A percentile compares a stretch with the other conserved stretches of the same genome.
These are phyloP conservation scores for Brassica cretica DNA, from an alignment of 345 rosid species.

Conservation along the genomic window DNA sequence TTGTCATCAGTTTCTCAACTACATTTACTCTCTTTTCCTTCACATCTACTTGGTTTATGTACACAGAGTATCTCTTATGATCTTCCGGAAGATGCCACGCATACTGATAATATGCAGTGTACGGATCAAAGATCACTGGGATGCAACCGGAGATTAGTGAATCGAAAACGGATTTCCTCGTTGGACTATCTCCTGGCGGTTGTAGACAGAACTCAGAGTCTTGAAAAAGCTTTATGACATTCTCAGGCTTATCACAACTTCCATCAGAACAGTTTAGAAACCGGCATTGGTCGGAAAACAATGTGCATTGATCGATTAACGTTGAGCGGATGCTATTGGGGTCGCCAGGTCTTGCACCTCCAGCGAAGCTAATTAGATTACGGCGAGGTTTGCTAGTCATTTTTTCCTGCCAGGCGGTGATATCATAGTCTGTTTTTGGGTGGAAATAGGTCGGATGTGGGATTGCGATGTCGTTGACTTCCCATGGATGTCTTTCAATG, in stretches of 20 bases:
- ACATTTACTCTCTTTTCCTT: constrained; percentile 55
- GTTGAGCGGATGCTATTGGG: constrained; percentile 59
- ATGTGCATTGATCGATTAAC: constrained; percentile 58
- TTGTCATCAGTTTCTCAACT: constrained; percentile 50
- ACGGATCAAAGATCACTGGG: constrained; percentile 72
- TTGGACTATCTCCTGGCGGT: constrained; percentile 70
- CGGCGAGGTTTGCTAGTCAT: constrained; percentile 45
- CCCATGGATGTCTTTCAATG: constrained; percentile 81
- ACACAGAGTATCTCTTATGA: constrained; percentile 57
- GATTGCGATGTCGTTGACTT: constrained; percentile 64
- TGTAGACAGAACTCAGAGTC: constrained; percentile 79
- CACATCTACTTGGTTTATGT: constrained; percentile 61
- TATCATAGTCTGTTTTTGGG: constrained; percentile 58
- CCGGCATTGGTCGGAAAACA: constrained; percentile 40
- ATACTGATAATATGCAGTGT: constrained; percentile 74
- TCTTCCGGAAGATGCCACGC: constrained; percentile 82
- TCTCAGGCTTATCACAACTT: constrained; percentile 54
- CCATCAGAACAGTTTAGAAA: constrained; percentile 53
- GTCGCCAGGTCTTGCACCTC: constrained; percentile 59
- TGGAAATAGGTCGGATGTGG: constrained; percentile 84
- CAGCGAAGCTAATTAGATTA: constrained; percentile 58
- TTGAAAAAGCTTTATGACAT: constrained; percentile 40
- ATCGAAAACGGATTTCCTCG: constrained; percentile 68
- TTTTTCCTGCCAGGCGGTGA: constrained; percentile 58
- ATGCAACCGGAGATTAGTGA: constrained; percentile 79